Evolutionary conservation across 164 flowering plant species (phyloP).

Genomic region (grape (Vitis vinifera)): DNA sequence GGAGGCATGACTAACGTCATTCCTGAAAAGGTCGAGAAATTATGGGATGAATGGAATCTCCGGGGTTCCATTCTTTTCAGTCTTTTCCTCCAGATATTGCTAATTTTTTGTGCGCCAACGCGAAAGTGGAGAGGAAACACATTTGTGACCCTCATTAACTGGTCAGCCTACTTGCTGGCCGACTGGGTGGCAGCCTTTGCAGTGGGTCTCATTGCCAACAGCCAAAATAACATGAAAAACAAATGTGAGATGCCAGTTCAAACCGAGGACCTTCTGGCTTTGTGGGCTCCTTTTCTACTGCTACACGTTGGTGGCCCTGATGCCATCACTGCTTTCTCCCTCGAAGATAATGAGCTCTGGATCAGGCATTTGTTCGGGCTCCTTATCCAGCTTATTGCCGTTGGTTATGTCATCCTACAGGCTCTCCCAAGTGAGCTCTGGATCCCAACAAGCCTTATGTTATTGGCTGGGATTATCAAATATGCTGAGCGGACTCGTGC

Average conservation of each 20-base stretch:
- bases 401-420: constrained; percentile 32
- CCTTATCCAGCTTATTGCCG: constrained; percentile 21
- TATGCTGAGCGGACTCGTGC: constrained; percentile 39
- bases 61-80: constrained; percentile 26
- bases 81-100: constrained; percentile 22
- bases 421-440: constrained; percentile 27
- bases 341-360: constrained; percentile 64
- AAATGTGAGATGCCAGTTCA: background rate
- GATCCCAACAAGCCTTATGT: constrained; percentile 34
- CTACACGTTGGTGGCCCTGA: constrained; percentile 69
- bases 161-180: constrained; percentile 43
- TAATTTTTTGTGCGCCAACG: constrained; percentile 25
- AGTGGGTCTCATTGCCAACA: constrained; percentile 46
- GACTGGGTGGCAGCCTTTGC: constrained; percentile 45
- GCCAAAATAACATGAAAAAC: constrained; percentile 4
- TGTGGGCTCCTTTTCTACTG: constrained; percentile 66
- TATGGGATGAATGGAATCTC: constrained; percentile 32
- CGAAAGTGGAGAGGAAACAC: constrained; percentile 18
- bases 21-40: background rate
- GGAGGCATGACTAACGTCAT: too few species aligned
- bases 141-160: constrained; percentile 8
- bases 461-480: constrained; percentile 38
- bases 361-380: constrained; percentile 40
- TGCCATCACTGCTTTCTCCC: constrained; percentile 57
- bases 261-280: constrained; percentile 26